Conservation (phyloP, 1,284 basidiomycete genomes). For the Rhodotorula sp. region DNA sequence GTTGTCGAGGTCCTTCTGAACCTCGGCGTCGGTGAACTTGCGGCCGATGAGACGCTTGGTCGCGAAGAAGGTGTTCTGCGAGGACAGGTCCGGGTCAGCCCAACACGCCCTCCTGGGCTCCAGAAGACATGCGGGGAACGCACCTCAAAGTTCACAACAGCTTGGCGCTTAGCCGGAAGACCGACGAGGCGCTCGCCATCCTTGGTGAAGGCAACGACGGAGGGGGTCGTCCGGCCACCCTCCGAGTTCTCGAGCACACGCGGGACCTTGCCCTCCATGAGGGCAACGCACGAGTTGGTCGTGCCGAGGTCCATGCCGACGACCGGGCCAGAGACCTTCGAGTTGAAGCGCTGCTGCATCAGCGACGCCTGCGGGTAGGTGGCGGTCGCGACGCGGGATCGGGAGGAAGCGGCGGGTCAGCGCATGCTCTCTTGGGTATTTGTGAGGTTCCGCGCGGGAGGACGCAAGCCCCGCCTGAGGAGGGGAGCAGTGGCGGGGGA, state of each 20-base stretch:
- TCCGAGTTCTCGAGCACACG: conserved; percentile 97
- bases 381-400: background rate
- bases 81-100: no score
- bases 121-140: background rate
- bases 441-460: background rate
- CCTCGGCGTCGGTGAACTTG: conserved; percentile 89
- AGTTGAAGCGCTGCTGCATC: conserved; percentile 53
- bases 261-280: conserved; percentile 58
- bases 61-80: conserved; percentile 82
- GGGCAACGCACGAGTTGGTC: conserved; percentile 71
- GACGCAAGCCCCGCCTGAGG: background rate
- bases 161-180: conserved; percentile 95
- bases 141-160: conserved; percentile 82
- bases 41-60: conserved; percentile 98
- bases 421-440: background rate
- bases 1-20: conserved; percentile 79
- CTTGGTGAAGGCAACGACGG: conserved; percentile 97
- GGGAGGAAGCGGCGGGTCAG: conserved; percentile 11
- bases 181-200: conserved; percentile 66
- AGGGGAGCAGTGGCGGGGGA: background rate
- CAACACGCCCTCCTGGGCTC: no score
- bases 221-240: conserved; percentile 96
- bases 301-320: conserved; percentile 59
- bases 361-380: conserved; percentile 28
- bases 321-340: conserved; percentile 56